These are phyloP conservation scores for Penicillium samsonianum DNA, from an alignment of 495 filamentous ascomycete genomes.

Conservation along the genomic window DNA sequence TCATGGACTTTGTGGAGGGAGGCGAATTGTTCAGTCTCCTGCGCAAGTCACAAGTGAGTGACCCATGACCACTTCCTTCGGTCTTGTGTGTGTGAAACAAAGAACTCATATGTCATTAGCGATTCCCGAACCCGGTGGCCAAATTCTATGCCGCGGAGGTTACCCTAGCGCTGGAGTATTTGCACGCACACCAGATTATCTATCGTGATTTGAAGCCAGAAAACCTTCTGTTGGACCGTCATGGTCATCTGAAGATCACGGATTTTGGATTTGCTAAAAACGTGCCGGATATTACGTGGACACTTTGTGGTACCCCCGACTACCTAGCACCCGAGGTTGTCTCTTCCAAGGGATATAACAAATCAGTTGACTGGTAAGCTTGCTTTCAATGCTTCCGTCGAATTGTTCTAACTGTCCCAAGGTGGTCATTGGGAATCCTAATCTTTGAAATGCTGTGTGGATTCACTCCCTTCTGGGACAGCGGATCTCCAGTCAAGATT, in stretches of 20 bases:
- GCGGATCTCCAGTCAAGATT: conserved; percentile 95
- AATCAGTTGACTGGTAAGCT: conserved; percentile 95
- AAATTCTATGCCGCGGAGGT: conserved; percentile 99
- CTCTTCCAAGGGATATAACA: conserved; percentile 96
- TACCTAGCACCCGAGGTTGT: conserved; percentile 98
- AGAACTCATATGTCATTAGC: conserved; percentile 50
- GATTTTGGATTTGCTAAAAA: conserved; percentile 99
- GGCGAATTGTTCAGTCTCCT: conserved; percentile 95
- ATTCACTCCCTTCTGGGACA: conserved; percentile 98
- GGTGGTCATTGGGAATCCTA: conserved; percentile 97
- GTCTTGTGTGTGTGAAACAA: not conserved
- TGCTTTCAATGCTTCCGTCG: not conserved
- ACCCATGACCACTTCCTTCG: not conserved
- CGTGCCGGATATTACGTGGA: conserved; percentile 99
- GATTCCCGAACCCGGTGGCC: conserved; percentile 97
- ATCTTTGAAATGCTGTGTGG: conserved; percentile 99
- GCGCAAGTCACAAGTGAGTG: conserved; percentile 90
- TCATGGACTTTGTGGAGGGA: conserved; percentile 99
- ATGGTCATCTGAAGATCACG: conserved; percentile 97
- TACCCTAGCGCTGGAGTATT: conserved; percentile 90
- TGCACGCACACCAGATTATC: conserved; percentile 94
- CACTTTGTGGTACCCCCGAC: conserved; percentile 96
- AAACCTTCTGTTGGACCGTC: conserved; percentile 90
- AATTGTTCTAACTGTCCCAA: conserved; percentile 46
- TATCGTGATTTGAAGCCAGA: conserved; percentile 98